These are phyloP conservation scores for Suillus variegatus DNA, from an alignment of 768 basidiomycete species.

Conservation along the genomic window DNA sequence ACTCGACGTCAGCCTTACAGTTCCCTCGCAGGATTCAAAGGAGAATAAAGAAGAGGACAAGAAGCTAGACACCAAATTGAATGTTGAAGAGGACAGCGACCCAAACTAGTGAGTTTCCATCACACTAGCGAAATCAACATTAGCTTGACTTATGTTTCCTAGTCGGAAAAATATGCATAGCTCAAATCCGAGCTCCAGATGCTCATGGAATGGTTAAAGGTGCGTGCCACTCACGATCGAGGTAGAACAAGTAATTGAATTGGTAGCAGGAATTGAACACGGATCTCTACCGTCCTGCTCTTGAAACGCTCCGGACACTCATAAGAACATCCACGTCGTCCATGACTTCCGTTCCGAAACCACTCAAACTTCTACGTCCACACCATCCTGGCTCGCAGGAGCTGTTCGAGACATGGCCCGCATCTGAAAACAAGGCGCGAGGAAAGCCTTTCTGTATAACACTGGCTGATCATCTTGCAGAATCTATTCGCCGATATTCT, in stretches of 20 bases:
- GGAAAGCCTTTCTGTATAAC: not conserved
- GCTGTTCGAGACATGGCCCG: slow-evolving; percentile 79
- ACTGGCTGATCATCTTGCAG: slow-evolving; percentile 39
- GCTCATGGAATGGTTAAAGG: slow-evolving; percentile 92
- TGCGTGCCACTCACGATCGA: slow-evolving; percentile 35
- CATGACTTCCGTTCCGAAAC: slow-evolving; percentile 99
- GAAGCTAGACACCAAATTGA: slow-evolving; percentile 47
- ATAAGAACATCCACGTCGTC: slow-evolving; percentile 97
- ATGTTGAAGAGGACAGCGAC: slow-evolving; percentile 47
- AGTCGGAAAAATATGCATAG: slow-evolving; percentile 96
- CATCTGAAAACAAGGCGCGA: slow-evolving; percentile 74
- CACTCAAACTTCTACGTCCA: slow-evolving; percentile 95
- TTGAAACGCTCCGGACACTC: slow-evolving; percentile 90
- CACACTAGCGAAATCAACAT: slow-evolving; percentile 16
- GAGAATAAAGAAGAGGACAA: slow-evolving; percentile 55
- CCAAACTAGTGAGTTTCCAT: slow-evolving; percentile 63
- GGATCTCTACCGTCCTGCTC: slow-evolving; percentile 80
- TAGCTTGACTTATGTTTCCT: slow-evolving; percentile 5
- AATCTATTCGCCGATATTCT: slow-evolving; percentile 95
- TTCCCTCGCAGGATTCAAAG: slow-evolving; percentile 73
- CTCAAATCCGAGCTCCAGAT: slow-evolving; percentile 94
- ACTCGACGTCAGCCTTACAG: too few species aligned
- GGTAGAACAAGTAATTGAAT: slow-evolving; percentile 15
- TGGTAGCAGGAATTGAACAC: slow-evolving; percentile 79
- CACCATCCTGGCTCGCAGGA: slow-evolving; percentile 86